Evolutionary conservation across 2,329 filamentous ascomycete genomes (phyloP).

Genomic region (Aquanectria penicillioides): DNA sequence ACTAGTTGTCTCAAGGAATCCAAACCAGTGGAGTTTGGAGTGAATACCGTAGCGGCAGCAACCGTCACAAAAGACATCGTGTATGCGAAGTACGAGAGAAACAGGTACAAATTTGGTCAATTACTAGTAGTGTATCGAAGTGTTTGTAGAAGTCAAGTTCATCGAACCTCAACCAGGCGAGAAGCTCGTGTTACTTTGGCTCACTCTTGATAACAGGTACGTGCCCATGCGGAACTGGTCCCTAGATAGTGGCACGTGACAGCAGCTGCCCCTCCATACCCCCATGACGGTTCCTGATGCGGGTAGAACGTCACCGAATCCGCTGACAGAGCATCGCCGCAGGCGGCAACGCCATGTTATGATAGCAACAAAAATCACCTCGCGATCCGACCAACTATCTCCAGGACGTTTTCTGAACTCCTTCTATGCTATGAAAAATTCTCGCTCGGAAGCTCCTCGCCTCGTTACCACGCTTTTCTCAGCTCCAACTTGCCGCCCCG

Average conservation of each 20-base stretch:
- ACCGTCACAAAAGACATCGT: too few species aligned
- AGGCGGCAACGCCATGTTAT: background rate
- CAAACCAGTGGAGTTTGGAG: too few species aligned
- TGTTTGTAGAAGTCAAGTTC: too few species aligned
- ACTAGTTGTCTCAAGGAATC: too few species aligned
- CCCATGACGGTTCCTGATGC: conserved; percentile 28
- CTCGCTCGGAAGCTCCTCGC: background rate
- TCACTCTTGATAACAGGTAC: too few species aligned
- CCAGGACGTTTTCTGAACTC: background rate
- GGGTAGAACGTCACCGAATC: conserved; percentile 41
- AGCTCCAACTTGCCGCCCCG: background rate
- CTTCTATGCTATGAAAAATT: background rate
- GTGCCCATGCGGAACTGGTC: background rate
- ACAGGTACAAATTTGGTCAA: too few species aligned
- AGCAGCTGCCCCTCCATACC: conserved; percentile 1
- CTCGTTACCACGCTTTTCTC: background rate
- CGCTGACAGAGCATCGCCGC: conserved; percentile 42
- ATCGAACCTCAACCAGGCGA: too few species aligned
- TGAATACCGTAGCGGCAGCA: too few species aligned
- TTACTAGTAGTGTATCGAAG: too few species aligned
- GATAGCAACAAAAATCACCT: background rate
- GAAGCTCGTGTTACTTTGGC: too few species aligned
- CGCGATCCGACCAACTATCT: too few species aligned
- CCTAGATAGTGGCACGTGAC: conserved; percentile 5
- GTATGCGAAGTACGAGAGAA: too few species aligned